Evolutionary conservation across 495 filamentous ascomycete species (phyloP), one percentile per base, ranked within the genome.

Genomic region (Aspergillus indologenus): DNA sequence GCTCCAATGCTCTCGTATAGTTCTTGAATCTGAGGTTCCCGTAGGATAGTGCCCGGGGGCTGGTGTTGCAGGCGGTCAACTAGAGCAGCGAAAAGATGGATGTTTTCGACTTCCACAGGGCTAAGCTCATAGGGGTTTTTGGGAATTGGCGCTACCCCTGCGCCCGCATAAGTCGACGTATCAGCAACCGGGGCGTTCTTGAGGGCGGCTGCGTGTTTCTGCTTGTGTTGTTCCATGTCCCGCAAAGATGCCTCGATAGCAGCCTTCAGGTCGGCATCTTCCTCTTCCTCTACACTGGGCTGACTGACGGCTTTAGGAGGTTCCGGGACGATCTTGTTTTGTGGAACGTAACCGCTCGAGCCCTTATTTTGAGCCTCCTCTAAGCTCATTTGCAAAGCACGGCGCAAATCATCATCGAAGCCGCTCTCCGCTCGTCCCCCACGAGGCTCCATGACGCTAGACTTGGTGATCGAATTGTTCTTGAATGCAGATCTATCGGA

Each of bases 201-300:
- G 65, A 96, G 74, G 21, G 83, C 83, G 23, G 87, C 86, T 9
- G 91, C 86, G 74, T 96, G 88, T 59, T 84, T 87, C 71, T 94
- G 90, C 74, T 98, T 98, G 64, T 98, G 95, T 68, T 96, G 87
- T 75, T 98, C 94, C 93, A 98, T 97, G 69, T 98, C 94, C 47
- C 88, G 87, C 47, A 98, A 71, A n/a, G 93, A 97, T 22, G 95
- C 94, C 34, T 92, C 93, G 68, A 98, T 98, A 14, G 94, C 94
- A 42, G 94, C 92, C 68, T 95, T 95, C 42, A 98, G 75, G 68
- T 98, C 92, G 17, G 91, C 86, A 69, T 98, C 94, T 56, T 97
- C 92, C 43, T 83, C 82, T 22, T 75, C 67, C 47, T 64, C 59
- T 57, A 63, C 51, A 44, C 23, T 60, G 12, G 63, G 46, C 24